Evolutionary conservation across 805 yeast genomes (phyloP).

Genomic region (Clavispora vitiphila): DNA sequence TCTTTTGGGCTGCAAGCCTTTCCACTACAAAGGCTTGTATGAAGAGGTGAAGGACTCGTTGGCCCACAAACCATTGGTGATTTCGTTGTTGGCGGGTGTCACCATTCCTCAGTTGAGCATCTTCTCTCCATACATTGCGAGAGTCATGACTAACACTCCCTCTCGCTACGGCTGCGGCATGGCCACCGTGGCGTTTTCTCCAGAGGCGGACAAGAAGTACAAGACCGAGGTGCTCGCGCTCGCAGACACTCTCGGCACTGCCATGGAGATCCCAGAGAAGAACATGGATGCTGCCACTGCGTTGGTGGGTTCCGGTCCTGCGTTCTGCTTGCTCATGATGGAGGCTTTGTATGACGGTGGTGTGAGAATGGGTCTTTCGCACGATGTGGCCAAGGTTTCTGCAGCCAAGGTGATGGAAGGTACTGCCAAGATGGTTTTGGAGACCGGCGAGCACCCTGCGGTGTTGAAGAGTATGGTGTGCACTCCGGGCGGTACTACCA

Average conservation of each 20-base stretch:
- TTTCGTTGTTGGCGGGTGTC: slow-evolving; percentile 90
- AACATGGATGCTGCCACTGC: slow-evolving; percentile 97
- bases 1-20: slow-evolving; percentile 87
- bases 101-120: slow-evolving; percentile 62
- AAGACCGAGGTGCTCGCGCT: slow-evolving; percentile 48
- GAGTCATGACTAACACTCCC: slow-evolving; percentile 99
- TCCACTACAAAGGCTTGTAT: slow-evolving; percentile 59
- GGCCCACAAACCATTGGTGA: slow-evolving; percentile 52
- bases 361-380: slow-evolving; percentile 88
- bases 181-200: slow-evolving; percentile 82
- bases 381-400: slow-evolving; percentile 71
- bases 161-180: slow-evolving; percentile 90
- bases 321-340: slow-evolving; percentile 82
- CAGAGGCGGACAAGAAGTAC: slow-evolving; percentile 36
- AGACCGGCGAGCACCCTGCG: slow-evolving; percentile 83
- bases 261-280: slow-evolving; percentile 72
- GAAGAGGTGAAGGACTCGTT: slow-evolving; percentile 43
- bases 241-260: slow-evolving; percentile 62
- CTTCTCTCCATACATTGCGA: slow-evolving; percentile 58
- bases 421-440: slow-evolving; percentile 82
- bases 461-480: slow-evolving; percentile 82
- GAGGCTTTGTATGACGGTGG: slow-evolving; percentile 95
- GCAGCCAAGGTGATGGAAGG: slow-evolving; percentile 95
- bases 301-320: slow-evolving; percentile 94
- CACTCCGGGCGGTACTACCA: slow-evolving; percentile 98